Conservation (phyloP, 2,329 filamentous ascomycete genomes). For the Thielaviopsis euricoi region DNA sequence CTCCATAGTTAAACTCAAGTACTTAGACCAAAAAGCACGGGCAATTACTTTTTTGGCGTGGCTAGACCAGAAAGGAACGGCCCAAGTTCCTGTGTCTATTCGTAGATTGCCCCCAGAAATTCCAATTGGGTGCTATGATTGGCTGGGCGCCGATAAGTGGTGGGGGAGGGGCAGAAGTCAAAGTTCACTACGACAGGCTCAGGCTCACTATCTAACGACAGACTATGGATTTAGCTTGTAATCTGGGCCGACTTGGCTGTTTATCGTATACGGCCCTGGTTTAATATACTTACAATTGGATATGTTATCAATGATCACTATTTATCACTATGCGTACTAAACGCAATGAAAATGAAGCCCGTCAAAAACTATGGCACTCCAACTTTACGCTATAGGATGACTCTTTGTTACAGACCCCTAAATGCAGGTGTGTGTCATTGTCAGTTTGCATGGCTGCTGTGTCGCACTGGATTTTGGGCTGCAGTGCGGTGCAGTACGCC, state of each 20-base stretch:
- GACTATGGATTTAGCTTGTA: no score
- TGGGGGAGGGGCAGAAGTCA: constrained; percentile 2
- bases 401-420: background rate
- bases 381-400: no score
- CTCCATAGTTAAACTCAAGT: background rate
- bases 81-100: background rate
- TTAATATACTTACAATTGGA: no score
- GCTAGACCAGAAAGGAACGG: background rate
- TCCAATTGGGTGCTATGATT: background rate
- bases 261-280: no score
- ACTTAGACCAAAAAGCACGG: background rate
- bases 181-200: background rate
- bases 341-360: no score
- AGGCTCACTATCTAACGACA: no score
- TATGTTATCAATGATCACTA: no score
- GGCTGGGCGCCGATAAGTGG: background rate
- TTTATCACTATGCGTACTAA: no score
- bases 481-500: background rate
- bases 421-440: background rate
- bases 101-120: background rate
- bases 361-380: no score
- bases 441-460: background rate
- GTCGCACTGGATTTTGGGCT: background rate
- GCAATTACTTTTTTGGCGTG: background rate
- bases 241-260: no score